These are phyloP conservation scores for Urochloa ruziziensis DNA, from an alignment of 176 grass and related monocot species.

Conservation along the genomic window DNA sequence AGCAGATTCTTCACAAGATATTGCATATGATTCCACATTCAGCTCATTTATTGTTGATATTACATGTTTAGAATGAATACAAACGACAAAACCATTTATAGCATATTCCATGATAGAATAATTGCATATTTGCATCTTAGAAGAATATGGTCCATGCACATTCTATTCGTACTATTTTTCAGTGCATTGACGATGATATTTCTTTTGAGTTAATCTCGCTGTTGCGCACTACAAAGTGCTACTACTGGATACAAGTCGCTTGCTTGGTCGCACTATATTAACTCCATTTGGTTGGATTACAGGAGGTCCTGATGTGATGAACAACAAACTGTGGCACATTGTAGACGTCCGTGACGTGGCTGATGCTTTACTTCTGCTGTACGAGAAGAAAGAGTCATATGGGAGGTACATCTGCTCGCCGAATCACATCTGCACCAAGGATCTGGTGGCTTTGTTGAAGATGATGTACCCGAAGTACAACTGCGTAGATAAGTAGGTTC, in stretches of 20 bases:
- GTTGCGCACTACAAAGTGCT: not conserved
- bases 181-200: not conserved
- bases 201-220: not conserved
- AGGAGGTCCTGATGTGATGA: conserved; percentile 35
- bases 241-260: not conserved
- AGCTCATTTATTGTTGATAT: not conserved
- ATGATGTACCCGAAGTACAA: conserved; percentile 36
- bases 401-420: conserved; percentile 43
- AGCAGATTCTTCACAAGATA: conserved; percentile 24
- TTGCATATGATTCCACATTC: not conserved
- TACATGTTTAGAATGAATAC: not conserved
- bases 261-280: not conserved
- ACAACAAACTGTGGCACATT: conserved; percentile 41
- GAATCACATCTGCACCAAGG: conserved; percentile 10
- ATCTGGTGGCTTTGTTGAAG: conserved; percentile 54
- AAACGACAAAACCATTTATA: conserved; percentile 6
- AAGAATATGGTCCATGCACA: not conserved
- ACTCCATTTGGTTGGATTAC: not conserved
- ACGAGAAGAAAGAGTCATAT: too few relatives aligned
- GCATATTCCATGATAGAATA: not conserved
- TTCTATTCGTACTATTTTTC: not conserved
- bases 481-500: conserved; percentile 27
- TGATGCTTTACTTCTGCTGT: conserved; percentile 44
- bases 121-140: not conserved
- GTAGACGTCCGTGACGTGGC: conserved; percentile 62